A percentile compares a stretch with the other conserved stretches of the same genome.
Conservation (phyloP, 768 basidiomycete genomes). For the Boletus reticulatus region DNA sequence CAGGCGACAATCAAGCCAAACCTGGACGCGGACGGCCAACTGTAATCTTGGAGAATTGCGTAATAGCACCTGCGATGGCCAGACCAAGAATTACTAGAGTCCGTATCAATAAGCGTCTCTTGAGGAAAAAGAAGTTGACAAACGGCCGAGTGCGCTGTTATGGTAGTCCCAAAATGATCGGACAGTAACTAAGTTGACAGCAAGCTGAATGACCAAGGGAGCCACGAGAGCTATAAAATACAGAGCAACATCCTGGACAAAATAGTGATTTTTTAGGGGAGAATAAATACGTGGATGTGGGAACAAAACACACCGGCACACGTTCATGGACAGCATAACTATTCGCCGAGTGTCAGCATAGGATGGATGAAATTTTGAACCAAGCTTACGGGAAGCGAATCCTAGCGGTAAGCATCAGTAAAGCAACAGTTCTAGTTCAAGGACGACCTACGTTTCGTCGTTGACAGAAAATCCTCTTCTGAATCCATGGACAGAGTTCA, state of each 20-base stretch:
- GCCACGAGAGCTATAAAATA: slow-evolving; percentile 57
- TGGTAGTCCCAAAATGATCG: slow-evolving; percentile 92
- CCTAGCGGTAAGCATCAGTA: slow-evolving; percentile 12
- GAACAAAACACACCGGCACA: slow-evolving; percentile 56
- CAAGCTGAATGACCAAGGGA: slow-evolving; percentile 66
- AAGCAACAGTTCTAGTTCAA: slow-evolving; percentile 1
- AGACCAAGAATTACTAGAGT: slow-evolving; percentile 67
- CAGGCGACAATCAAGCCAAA: slow-evolving; percentile 20
- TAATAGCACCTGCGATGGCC: slow-evolving; percentile 74
- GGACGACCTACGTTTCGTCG: slow-evolving; percentile 60
- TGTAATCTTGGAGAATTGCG: slow-evolving; percentile 81
- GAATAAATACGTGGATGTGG: not conserved
- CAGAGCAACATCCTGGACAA: slow-evolving; percentile 43
- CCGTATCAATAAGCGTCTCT: not conserved
- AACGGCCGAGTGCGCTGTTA: slow-evolving; percentile 51
- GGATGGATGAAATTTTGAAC: not conserved
- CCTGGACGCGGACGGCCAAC: slow-evolving; percentile 92
- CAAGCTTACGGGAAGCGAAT: slow-evolving; percentile 27
- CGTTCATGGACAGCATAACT: slow-evolving; percentile 77
- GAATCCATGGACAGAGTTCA: slow-evolving; percentile 70
- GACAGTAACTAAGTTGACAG: slow-evolving; percentile 69
- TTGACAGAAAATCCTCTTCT: slow-evolving; percentile 73
- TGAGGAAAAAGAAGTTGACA: slow-evolving; percentile 32
- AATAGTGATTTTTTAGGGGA: not conserved
- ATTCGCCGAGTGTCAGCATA: slow-evolving; percentile 6